Base-by-base conservation (phyloP, 345 rosid genomes). In the Kernera saxatilis region DNA sequence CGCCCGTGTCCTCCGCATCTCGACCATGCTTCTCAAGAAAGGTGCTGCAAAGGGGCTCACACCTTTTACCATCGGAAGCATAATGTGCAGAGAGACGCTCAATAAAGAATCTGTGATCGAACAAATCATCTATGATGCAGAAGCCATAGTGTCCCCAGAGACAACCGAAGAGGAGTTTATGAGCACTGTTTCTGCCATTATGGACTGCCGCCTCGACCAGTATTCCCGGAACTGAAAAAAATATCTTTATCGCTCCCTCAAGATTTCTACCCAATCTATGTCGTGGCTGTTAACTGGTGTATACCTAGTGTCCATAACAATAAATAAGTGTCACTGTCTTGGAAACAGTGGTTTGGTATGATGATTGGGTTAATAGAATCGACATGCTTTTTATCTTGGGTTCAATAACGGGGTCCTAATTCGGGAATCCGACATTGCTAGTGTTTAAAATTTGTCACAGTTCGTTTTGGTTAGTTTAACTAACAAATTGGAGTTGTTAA, bases 11-110 rank as follows among this genome's bases (percentile, higher is more conserved):
- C 71, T 87, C 59, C 79, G 68, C 29, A 86, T 89, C 69, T 89
- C 92, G 36, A 88, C 91, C 37, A 85, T 87, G 92, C 98, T 92
- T 74, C 81, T 89, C 48, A 86, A 89, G 86, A 89, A 89, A 80
- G 98, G 92, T 21, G 81, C 75, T 17, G 78, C 79, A 67, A 85
- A 88, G 58, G 92, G 90, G 54, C 84, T 89, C 23, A 79, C 91
- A 66, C 89, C 96, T 62, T 89, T 75, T 49, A 26, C 82, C 52
- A 86, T 89, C 0, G 98, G 96, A 79, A 83, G 84, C 77, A 78
- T 88, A 37, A 89, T 89, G 96, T 87, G 96, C 72, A 78, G 96
- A 77, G 85, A 83, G 64, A 86, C 86, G 11, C 43, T 89, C 43
- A 63, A 75, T 11, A 69, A 82, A 54, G 84, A 84, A 61, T 89